These are phyloP conservation scores for Hymenoscyphus albidus DNA, from an alignment of 2,329 filamentous ascomycete genomes.

Conservation along the genomic window DNA sequence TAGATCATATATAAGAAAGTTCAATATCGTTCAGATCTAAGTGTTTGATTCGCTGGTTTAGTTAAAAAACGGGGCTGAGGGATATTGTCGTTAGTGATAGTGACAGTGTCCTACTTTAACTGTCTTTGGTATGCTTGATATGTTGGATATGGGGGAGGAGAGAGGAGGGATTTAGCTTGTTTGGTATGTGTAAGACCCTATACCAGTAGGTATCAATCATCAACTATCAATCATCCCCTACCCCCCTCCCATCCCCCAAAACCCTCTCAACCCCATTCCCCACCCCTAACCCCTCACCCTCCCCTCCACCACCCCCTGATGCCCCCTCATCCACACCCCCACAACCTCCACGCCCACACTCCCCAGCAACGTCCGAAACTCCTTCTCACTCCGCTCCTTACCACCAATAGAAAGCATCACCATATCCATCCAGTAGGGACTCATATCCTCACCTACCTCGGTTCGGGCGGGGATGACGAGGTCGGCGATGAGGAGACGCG, in stretches of 20 bases:
- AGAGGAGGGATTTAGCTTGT: not conserved
- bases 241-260: not conserved
- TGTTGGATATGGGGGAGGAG: not conserved
- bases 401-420: conserved; percentile 33
- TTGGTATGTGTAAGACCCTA: not conserved
- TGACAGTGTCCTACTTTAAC: not conserved
- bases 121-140: not conserved
- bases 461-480: conserved; percentile 28
- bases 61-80: no score
- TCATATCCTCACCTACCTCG: conserved; percentile 27
- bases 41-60: no score
- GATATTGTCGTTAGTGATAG: not conserved
- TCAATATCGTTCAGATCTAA: no score
- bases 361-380: conserved; percentile 21
- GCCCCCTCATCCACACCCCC: conserved; percentile 20
- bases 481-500: conserved; percentile 30
- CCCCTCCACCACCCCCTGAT: conserved; percentile 20
- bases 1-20: no score
- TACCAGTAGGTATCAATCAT: not conserved
- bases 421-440: conserved; percentile 37
- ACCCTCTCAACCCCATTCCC: not conserved
- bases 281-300: not conserved
- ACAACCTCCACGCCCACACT: conserved; percentile 18
- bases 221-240: not conserved
- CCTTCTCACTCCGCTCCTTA: conserved; percentile 33